A percentile compares a stretch with the other conserved stretches of the same genome.
Evolutionary conservation across 805 yeast genomes (phyloP).

Genomic region (Metschnikowia arizonensis): DNA sequence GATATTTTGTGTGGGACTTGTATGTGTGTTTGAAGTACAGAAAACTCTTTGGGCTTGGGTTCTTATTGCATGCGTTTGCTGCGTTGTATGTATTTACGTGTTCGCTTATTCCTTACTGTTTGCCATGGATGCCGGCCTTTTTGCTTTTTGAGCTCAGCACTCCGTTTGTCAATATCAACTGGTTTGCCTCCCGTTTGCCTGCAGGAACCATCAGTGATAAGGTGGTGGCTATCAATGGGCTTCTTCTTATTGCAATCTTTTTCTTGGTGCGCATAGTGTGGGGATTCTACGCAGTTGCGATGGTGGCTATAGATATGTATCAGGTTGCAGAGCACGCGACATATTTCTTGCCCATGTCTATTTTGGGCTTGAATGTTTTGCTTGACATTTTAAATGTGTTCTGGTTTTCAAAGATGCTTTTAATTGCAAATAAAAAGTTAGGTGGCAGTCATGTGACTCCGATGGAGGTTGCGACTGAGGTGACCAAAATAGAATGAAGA

Average conservation of each 20-base stretch:
- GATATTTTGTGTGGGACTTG: constrained; percentile 92
- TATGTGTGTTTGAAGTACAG: constrained; percentile 61
- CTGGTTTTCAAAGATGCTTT: constrained; percentile 89
- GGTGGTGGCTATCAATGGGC: constrained; percentile 63
- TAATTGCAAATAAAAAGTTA: constrained; percentile 58
- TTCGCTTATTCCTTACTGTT: constrained; percentile 68
- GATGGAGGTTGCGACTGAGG: constrained; percentile 6
- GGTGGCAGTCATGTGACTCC: constrained; percentile 6
- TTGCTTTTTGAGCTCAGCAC: constrained; percentile 84
- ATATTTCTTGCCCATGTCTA: constrained; percentile 41
- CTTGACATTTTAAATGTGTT: constrained; percentile 66
- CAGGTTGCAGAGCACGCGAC: constrained; percentile 43
- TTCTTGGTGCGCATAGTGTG: constrained; percentile 76
- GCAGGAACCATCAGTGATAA: constrained; percentile 55
- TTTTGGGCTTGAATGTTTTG: constrained; percentile 55
- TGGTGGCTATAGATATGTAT: constrained; percentile 47
- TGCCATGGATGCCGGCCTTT: constrained; percentile 79
- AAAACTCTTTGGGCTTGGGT: constrained; percentile 73
- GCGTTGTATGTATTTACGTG: constrained; percentile 69
- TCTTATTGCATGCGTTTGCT: constrained; percentile 77
- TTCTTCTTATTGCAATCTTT: constrained; percentile 62
- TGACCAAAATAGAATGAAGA: constrained; percentile 11
- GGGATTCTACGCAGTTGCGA: constrained; percentile 73
- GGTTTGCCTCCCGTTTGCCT: constrained; percentile 83
- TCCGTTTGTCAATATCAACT: constrained; percentile 91